These are phyloP conservation scores for Chrysoporthe cubensis DNA, from an alignment of 2,329 filamentous ascomycete genomes.

Conservation along the genomic window DNA sequence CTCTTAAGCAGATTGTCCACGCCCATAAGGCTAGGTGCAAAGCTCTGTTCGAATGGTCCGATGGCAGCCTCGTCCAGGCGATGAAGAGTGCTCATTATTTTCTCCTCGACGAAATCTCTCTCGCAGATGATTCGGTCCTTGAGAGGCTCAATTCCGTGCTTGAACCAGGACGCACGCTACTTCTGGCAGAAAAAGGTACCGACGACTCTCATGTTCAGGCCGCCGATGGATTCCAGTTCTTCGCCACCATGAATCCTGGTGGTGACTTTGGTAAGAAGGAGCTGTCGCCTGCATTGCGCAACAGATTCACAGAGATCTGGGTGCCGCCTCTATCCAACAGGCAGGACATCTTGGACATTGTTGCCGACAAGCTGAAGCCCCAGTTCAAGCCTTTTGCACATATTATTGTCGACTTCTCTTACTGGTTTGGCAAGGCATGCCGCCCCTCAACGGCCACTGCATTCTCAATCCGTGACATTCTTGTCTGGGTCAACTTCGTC, in stretches of 20 bases:
- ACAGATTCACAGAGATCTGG: conserved; percentile 99
- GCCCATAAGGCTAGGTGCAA: conserved; percentile 67
- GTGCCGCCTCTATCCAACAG: conserved; percentile 84
- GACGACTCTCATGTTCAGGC: conserved; percentile 80
- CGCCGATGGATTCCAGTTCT: conserved; percentile 83
- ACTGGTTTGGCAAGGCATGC: conserved; percentile 89
- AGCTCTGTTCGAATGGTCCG: conserved; percentile 93
- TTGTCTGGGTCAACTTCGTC: conserved; percentile 93
- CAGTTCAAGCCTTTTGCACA: conserved; percentile 61
- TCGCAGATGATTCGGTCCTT: conserved; percentile 95
- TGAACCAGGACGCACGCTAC: conserved; percentile 81
- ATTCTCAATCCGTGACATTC: conserved; percentile 88
- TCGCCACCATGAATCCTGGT: conserved; percentile 98
- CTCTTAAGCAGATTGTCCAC: conserved; percentile 51
- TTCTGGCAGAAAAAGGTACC: conserved; percentile 92
- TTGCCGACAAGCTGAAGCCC: conserved; percentile 71
- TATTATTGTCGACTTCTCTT: conserved; percentile 81
- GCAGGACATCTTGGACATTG: conserved; percentile 86
- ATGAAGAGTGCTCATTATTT: conserved; percentile 93
- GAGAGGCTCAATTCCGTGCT: conserved; percentile 96
- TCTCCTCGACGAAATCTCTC: conserved; percentile 94
- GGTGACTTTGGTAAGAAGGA: conserved; percentile 99
- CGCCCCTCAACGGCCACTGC: conserved; percentile 73
- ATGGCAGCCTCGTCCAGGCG: conserved; percentile 89
- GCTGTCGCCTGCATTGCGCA: conserved; percentile 89